Base-by-base conservation (phyloP, 352 stramenopile species). In the Phytopythium sindhum region DNA sequence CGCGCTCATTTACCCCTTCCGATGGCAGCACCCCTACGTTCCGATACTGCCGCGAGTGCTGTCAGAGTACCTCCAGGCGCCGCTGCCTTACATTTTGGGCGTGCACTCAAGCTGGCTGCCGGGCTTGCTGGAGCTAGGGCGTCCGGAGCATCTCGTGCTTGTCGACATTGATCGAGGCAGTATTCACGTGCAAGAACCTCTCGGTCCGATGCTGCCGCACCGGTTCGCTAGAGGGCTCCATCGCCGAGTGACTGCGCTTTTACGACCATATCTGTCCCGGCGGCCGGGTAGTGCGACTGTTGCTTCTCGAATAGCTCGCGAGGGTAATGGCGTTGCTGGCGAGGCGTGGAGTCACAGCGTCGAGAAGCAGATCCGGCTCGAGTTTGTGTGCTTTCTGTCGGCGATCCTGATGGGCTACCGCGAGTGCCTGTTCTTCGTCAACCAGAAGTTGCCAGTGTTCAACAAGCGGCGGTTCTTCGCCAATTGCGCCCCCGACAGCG, bases 381-480 rank as follows among this genome's bases (percentile, higher is more conserved):
- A 90, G 56, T 93, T 95, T 53, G 78, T 89, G 42, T 88, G 81
- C 56, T 95, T 85, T 39, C 45, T 92, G 17, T 76, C 83, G 7
- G 69, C 83, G 1, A 76, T 90, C 55, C 53, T 95, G 7, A 81
- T 77, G 67, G 86, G 86, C 26, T 95, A 95, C 48, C 86, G 84
- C 23, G 86, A 93, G 42, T 95, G 86, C n/a, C 52, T 95, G 24
- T 91, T 95, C 52, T 95, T 92, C 50, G 86, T 95, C 24, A 92
- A 95, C 56, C 84, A 91, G 47, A 88, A 89, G 53, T 74, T 95
- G 11, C 84, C 86, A 4, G 86, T 95, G n/a, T 95, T 95, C 64
- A 93, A 95, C 74, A 93, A 95, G 62, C 82, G 84, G 3, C 73
- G 86, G 1, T 95, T 92, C 65, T 86, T 93, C 45, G 66, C 86